Percentiles rank a stretch among this genome's conserved stretches.
phyloP scores from a whole-genome alignment of 306 rosid genomes.

The Urtica urens region DNA sequence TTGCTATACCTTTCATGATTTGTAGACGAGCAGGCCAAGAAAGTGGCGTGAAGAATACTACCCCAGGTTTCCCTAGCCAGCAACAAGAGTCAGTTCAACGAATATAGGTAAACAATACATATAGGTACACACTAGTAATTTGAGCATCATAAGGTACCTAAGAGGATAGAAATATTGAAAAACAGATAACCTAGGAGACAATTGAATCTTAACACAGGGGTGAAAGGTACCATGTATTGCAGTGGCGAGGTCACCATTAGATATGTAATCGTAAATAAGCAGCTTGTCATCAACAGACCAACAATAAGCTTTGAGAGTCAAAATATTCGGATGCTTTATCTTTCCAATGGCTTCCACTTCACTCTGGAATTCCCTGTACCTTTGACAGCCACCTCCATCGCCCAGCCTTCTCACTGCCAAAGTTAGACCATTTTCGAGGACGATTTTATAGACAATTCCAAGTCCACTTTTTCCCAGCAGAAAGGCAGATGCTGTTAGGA shows the following conservation, averaged over 20 bases:
- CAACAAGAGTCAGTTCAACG: constrained; percentile 18
- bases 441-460: constrained; percentile 92
- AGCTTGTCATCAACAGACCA: constrained; percentile 99
- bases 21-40: constrained; percentile 61
- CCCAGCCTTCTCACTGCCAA: constrained; percentile 94
- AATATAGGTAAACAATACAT: not conserved
- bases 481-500: constrained; percentile 96
- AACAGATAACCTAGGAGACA: not conserved
- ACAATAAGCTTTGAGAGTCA: constrained; percentile 73
- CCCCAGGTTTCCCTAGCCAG: constrained; percentile 63
- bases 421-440: constrained; percentile 78
- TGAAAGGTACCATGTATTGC: constrained; percentile 70
- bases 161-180: not conserved
- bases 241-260: constrained; percentile 74
- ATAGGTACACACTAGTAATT: not conserved
- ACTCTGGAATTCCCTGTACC: constrained; percentile 85
- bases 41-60: constrained; percentile 39
- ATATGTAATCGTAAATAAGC: constrained; percentile 71
- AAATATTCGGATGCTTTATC: constrained; percentile 77
- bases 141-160: not conserved
- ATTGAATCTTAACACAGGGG: not conserved
- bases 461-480: constrained; percentile 86
- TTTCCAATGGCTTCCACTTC: constrained; percentile 98
- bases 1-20: constrained; percentile 76
- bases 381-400: constrained; percentile 97